Evolutionary conservation across 805 yeast species (phyloP).

Genomic region (Lipomyces sp.): DNA sequence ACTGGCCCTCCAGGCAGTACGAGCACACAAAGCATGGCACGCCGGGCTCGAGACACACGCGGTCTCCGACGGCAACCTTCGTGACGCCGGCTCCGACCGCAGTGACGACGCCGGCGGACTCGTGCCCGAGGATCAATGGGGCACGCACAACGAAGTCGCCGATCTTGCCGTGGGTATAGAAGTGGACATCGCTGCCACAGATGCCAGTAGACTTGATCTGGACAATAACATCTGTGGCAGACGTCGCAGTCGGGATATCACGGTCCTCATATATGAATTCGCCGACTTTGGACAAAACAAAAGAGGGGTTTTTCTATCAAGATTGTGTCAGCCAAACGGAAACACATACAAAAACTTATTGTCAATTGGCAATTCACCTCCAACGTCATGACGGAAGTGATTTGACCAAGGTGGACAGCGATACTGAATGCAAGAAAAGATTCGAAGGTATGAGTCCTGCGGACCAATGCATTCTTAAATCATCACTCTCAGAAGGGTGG

Average conservation of each 20-base stretch:
- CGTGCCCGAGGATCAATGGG: slow-evolving; percentile 56
- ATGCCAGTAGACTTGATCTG: slow-evolving; percentile 47
- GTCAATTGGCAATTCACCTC: too few relatives aligned
- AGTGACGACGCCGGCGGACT: slow-evolving; percentile 47
- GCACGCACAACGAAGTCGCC: slow-evolving; percentile 43
- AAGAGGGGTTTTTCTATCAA: slow-evolving; percentile 42
- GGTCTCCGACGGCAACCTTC: slow-evolving; percentile 49
- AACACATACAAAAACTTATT: too few relatives aligned
- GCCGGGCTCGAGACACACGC: slow-evolving; percentile 61
- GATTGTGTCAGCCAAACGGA: too few relatives aligned
- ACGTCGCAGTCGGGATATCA: slow-evolving; percentile 37
- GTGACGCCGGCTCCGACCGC: slow-evolving; percentile 49
- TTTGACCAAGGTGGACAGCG: too few relatives aligned
- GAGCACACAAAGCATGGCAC: slow-evolving; percentile 54
- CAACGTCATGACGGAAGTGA: too few relatives aligned
- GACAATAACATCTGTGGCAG: slow-evolving; percentile 19
- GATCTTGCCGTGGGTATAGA: slow-evolving; percentile 56
- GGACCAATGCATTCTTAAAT: too few relatives aligned
- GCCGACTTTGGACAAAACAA: slow-evolving; percentile 46
- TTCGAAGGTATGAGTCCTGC: too few relatives aligned
- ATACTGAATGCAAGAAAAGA: too few relatives aligned
- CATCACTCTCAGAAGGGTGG: too few relatives aligned
- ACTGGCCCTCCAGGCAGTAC: slow-evolving; percentile 50
- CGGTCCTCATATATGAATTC: slow-evolving; percentile 44
- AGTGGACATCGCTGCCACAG: slow-evolving; percentile 62